Evolutionary conservation across 192 early-diverging fungal species (phyloP), one percentile per base, ranked within the genome.

Genomic region (Cetraspora pellucida): DNA sequence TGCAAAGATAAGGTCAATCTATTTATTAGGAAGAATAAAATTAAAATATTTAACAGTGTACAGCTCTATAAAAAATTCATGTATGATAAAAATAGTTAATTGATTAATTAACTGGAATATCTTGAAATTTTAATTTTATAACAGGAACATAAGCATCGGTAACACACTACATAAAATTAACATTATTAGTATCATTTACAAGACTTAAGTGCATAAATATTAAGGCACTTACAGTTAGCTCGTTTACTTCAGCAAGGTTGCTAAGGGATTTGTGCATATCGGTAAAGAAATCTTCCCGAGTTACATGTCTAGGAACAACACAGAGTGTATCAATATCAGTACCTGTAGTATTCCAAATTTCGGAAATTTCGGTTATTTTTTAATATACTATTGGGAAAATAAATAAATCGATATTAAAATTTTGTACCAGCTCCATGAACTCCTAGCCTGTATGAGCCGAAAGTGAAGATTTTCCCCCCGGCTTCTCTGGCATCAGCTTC

Each of bases 271-370:
- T 94, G 44, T 90, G 85, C 95, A 99, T 96, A 23, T 90, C 88
- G 1, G 85, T 85, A 79, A 99, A 97, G 79, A 99, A 99, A 77
- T 98, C 94, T 45, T 97, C 96, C 44, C 96, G 85, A 74, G 88
- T 86, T 10, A 99, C 93, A 83, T 94, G 91, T 58, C 87, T 89
- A 8, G 98, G 98, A 46, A 93, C 93, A 13, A 99, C 96, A 79
- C 96, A 98, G 44, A 99, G 81, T 0, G 96, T 98, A 90, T 99
- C 98, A 63, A 99, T 96, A 95, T 99, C 98, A n/a, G 93, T 88
- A 16, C 92, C 94, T 93, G 61, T 27, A 59, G 57, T 17, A 74
- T 19, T 37, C 28, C 16, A 25, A 31, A 19, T 59, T 46, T 75
- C 25, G n/a, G n/a, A n/a, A n/a, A n/a, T n/a, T n/a, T n/a, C n/a